Conservation (phyloP, 1,284 basidiomycete genomes). For the Leccinum pachyderme region DNA sequence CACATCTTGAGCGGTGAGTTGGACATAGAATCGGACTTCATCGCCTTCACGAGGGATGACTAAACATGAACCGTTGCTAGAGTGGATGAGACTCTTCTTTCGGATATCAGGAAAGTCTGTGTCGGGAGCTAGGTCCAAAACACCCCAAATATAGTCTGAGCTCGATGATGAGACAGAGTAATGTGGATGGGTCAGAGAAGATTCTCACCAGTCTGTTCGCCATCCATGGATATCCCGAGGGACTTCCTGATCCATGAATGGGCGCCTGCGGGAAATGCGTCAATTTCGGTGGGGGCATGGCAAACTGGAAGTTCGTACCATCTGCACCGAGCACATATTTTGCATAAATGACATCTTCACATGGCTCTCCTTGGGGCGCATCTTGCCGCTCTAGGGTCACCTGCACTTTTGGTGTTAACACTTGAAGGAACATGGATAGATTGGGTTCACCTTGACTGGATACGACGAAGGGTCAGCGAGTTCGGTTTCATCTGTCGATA, state of each 20-base stretch:
- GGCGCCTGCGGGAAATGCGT: constrained; percentile 37
- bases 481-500: constrained; percentile 32
- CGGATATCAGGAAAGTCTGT: constrained; percentile 63
- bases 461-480: constrained; percentile 33
- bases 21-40: constrained; percentile 45
- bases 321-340: constrained; percentile 59
- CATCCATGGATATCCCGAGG: constrained; percentile 53
- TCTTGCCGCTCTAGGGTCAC: constrained; percentile 37
- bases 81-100: constrained; percentile 56
- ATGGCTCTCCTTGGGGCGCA: constrained; percentile 25
- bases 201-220: constrained; percentile 49
- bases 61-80: constrained; percentile 47
- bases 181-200: neutral
- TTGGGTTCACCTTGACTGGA: constrained; percentile 31
- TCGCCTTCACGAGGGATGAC: constrained; percentile 44
- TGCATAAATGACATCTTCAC: constrained; percentile 47
- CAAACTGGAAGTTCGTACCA: constrained; percentile 29
- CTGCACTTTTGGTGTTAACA: constrained; percentile 20
- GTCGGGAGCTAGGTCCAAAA: constrained; percentile 49
- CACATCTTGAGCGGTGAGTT: constrained; percentile 41
- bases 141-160: constrained; percentile 56
- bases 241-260: constrained; percentile 60
- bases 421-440: neutral
- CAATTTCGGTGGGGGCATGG: neutral
- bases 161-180: neutral